Base-by-base conservation (phyloP, 352 stramenopile genomes). In the Aphanomyces invadans region DNA sequence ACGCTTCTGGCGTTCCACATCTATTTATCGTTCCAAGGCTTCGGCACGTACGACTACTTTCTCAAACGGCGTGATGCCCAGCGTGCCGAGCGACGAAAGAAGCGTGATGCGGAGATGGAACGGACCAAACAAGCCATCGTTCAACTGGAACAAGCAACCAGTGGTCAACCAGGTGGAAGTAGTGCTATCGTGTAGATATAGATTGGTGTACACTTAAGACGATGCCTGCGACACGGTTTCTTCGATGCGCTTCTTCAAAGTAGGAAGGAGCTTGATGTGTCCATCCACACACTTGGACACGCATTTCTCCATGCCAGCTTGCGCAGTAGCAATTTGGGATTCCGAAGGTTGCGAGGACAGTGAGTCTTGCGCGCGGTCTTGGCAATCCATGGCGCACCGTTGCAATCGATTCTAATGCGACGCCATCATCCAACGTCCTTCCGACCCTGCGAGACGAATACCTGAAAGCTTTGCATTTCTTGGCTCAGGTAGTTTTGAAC, bases 31-130 rank as follows among this genome's bases (percentile, higher is more conserved):
- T 76, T 81, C 29, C 73, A 91, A 61, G 86, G 86, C 23, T 92
- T 88, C 66, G 86, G 86, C 52, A 94, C 86, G 42, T 94, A 94
- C 74, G 86, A 94, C 71, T 94, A 84, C 83, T 91, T 92, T 80
- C 70, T 94, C 65, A 81, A 81, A 33, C 83, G 82, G 11, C 83
- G 86, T 15, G 86, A 84, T 42, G 74, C 78, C 46, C 77, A 86
- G 48, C 82, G 82, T 9, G 78, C 55, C 32, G 38, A 64, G 55
- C 55, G 55, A n/a, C 55, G 55, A 4, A 19, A 25, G 15, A 45
- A 64, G 36, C 55, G 38, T 4, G 31, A 46, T 38, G 55, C 36
- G 55, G 19, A 45, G 55, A 49, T 64, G 4, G 36, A 64, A 49
- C 31, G 28, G 19, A 29, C 55, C 31, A n/a, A 45, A 19, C 44